Percentiles rank a stretch among this genome's conserved stretches.
phyloP scores from a whole-genome alignment of 768 basidiomycete genomes.

The Leccinum aurantiacum region DNA sequence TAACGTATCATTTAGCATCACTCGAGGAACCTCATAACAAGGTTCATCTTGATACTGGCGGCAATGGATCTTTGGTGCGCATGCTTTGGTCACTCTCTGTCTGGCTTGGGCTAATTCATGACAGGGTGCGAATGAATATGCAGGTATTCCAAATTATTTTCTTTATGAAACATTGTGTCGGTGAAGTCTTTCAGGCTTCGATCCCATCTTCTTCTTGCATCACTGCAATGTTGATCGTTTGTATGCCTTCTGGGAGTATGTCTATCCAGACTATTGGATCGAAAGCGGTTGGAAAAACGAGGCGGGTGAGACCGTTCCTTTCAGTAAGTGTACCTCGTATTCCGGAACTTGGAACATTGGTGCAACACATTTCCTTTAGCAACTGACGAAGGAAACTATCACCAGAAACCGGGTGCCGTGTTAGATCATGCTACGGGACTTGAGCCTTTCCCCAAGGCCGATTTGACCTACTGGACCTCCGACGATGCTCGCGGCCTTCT shows the following conservation, averaged over 20 bases:
- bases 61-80: constrained; percentile 20
- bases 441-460: constrained; percentile 14
- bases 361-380: neutral
- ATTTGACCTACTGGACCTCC: constrained; percentile 16
- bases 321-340: constrained; percentile 5
- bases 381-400: constrained; percentile 1
- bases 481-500: constrained; percentile 10
- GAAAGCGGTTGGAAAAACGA: constrained; percentile 12
- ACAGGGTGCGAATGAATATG: constrained; percentile 20
- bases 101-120: neutral
- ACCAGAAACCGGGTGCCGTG: neutral
- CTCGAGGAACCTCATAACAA: constrained; percentile 22
- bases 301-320: constrained; percentile 2
- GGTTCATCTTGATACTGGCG: constrained; percentile 19
- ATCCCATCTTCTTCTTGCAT: constrained; percentile 22
- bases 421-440: constrained; percentile 2
- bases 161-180: neutral
- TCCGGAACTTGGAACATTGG: neutral
- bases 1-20: constrained; percentile 11
- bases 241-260: constrained; percentile 23
- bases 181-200: constrained; percentile 8
- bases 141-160: constrained; percentile 6
- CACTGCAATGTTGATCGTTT: constrained; percentile 21
- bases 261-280: constrained; percentile 16
- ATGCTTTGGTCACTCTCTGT: neutral